Conservation (phyloP, 352 stramenopile genomes). For the Phytophthora chlamydospora region DNA sequence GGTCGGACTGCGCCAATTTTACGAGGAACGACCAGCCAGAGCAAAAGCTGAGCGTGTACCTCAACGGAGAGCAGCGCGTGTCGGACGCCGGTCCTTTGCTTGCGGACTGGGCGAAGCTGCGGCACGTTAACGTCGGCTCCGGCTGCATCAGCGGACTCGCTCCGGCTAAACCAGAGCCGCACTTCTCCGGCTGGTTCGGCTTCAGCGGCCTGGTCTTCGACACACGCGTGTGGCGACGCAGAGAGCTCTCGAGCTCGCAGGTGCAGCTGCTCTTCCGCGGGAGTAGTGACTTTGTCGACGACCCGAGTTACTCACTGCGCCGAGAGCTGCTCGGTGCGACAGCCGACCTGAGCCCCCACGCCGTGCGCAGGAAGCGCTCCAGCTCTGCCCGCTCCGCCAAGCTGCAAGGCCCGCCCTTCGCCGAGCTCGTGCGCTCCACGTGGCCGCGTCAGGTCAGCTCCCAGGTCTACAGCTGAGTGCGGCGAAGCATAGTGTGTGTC, state of each 20-base stretch:
- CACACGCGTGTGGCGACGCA: constrained; percentile 53
- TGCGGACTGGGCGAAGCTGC: constrained; percentile 53
- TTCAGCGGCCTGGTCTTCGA: constrained; percentile 75
- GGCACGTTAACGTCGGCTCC: constrained; percentile 60
- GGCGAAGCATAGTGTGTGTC: constrained; percentile 3
- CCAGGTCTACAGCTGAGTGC: constrained; percentile 56
- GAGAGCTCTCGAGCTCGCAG: constrained; percentile 50
- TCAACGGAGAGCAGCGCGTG: constrained; percentile 65
- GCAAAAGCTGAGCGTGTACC: constrained; percentile 50
- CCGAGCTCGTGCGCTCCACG: constrained; percentile 55
- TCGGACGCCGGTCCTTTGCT: constrained; percentile 45
- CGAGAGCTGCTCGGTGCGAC: constrained; percentile 36
- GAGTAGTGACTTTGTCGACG: constrained; percentile 52
- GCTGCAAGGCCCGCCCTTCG: constrained; percentile 39
- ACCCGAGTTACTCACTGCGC: constrained; percentile 59
- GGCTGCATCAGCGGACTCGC: constrained; percentile 66
- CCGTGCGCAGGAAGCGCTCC: constrained; percentile 13
- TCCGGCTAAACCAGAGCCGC: constrained; percentile 54
- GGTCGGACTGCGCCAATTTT: constrained; percentile 24
- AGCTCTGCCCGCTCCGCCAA: constrained; percentile 15
- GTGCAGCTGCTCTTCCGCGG: constrained; percentile 73
- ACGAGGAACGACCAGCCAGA: constrained; percentile 33
- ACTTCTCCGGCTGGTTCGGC: constrained; percentile 74
- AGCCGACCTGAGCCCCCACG: constrained; percentile 9
- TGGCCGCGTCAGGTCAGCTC: constrained; percentile 68